Evolutionary conservation across 2,329 filamentous ascomycete genomes (phyloP).

Genomic region (Aspergillus eucalypticola): DNA sequence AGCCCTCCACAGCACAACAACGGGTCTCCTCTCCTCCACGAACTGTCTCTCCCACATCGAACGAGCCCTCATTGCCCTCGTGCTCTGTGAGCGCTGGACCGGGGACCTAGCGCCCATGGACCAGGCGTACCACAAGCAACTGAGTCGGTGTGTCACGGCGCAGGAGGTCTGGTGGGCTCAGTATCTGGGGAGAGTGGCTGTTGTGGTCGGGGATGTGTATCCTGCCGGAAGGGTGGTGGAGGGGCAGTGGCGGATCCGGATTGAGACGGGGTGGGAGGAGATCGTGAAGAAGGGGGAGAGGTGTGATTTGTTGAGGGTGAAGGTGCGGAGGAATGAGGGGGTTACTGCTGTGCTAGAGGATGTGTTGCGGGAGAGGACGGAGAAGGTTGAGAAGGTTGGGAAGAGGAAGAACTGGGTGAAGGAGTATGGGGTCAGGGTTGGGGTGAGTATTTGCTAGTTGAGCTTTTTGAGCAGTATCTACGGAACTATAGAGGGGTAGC

Average conservation of each 20-base stretch:
- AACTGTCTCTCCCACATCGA: constrained; percentile 74
- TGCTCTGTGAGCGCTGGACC: constrained; percentile 73
- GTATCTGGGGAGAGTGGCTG: constrained; percentile 63
- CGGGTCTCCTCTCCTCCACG: constrained; percentile 64
- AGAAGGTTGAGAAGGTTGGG: constrained; percentile 54
- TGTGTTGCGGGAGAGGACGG: constrained; percentile 45
- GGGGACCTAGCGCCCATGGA: constrained; percentile 63
- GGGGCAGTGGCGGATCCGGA: constrained; percentile 37
- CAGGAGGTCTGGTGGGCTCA: constrained; percentile 65
- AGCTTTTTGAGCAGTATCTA: background rate
- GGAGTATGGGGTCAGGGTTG: constrained; percentile 44
- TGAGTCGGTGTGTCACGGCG: constrained; percentile 56
- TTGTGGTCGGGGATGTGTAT: constrained; percentile 60
- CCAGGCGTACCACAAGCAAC: constrained; percentile 53
- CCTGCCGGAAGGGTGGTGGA: constrained; percentile 54
- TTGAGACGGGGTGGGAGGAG: constrained; percentile 46
- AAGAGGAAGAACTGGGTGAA: constrained; percentile 61
- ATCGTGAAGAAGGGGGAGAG: constrained; percentile 43
- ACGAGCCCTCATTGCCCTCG: constrained; percentile 69
- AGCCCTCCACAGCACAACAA: constrained; percentile 71
- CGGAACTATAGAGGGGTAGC: too few species aligned
- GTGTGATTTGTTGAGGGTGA: constrained; percentile 46
- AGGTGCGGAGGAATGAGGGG: constrained; percentile 46
- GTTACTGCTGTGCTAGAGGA: constrained; percentile 31
- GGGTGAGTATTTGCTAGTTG: constrained; percentile 25